Conservation (phyloP, 2,329 filamentous ascomycete genomes). For the Keithomyces neogunnii region DNA sequence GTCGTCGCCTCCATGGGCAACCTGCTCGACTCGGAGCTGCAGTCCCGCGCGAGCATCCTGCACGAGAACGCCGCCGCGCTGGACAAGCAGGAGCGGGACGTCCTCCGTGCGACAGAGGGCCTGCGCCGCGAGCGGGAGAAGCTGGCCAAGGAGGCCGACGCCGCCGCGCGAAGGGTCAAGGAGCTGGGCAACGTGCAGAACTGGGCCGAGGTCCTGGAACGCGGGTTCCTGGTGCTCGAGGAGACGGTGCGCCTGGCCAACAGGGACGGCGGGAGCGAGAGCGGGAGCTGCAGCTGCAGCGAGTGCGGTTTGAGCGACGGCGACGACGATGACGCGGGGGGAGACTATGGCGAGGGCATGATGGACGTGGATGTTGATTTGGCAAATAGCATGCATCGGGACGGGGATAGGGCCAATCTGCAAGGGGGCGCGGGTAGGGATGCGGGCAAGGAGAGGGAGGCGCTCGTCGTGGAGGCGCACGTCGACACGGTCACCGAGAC, state of each 20-base stretch:
- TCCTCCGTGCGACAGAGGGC: constrained; percentile 49
- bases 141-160: constrained; percentile 54
- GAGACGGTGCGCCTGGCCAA: constrained; percentile 53
- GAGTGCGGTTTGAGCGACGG: constrained; percentile 22
- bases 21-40: constrained; percentile 60
- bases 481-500: constrained; percentile 15
- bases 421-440: constrained; percentile 3
- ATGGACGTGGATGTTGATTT: constrained; percentile 13
- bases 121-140: constrained; percentile 57
- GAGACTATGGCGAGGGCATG: constrained; percentile 11
- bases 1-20: constrained; percentile 59
- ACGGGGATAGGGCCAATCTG: constrained; percentile 6
- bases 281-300: constrained; percentile 23
- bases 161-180: constrained; percentile 58
- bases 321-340: constrained; percentile 4
- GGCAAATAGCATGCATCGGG: constrained; percentile 7
- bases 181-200: constrained; percentile 78
- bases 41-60: constrained; percentile 57
- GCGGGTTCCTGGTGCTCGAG: constrained; percentile 55
- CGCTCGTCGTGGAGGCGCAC: constrained; percentile 9
- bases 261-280: constrained; percentile 13
- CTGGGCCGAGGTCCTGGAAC: constrained; percentile 75
- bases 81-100: constrained; percentile 56
- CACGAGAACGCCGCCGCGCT: constrained; percentile 62
- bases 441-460: constrained; percentile 1